Base-by-base conservation (phyloP, 176 grass and related monocot species). In the Elaeis guineensis region DNA sequence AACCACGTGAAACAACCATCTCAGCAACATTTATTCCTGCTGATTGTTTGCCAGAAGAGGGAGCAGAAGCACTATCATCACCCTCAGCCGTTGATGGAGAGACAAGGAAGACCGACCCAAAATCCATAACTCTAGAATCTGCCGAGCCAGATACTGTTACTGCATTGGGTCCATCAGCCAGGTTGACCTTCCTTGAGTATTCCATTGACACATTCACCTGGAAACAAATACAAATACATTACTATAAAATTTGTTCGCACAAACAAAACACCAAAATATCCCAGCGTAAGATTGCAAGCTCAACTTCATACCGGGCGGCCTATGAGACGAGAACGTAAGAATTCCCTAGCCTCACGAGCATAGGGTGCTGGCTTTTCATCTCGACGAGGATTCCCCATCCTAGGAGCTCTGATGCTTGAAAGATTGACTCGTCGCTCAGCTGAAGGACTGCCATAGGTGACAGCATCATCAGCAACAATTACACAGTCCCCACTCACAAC, bases 401-500 rank as follows among this genome's bases (percentile, higher is more conserved):
- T 98, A 52, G 87, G 87, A 67, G 93, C 81, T 79, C 84, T 89
- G 39, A 98, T 85, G 64, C 88, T 98, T 74, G 88, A 98, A 19
- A 98, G 84, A 72, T 98, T 92, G 65, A 98, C 57, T 20, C 88
- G 72, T 3, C 84, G 82, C 78, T 98, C 88, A 23, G 93, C 87
- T 26, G 69, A 77, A 72, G 88, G 88, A 63, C 84, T 92, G 14
- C 88, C 93, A 29, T 70, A 83, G 61, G 93, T 76, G 70, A 79
- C 79, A 67, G 79, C 65, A 75, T 81, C 93, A 67, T 98, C 93
- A 75, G 84, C 88, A 65, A 92, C 82, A 67, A 98, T 80, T 71
- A 98, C 59, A 61, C 93, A 98, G 66, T 98, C 93, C 14, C 93
- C 93, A 69, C 93, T 98, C 20, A 92, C 93, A 67, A 98, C 84